Evolutionary conservation across 345 rosid species (phyloP), one percentile per base, ranked within the genome.

Genomic region (Turritis glabra): DNA sequence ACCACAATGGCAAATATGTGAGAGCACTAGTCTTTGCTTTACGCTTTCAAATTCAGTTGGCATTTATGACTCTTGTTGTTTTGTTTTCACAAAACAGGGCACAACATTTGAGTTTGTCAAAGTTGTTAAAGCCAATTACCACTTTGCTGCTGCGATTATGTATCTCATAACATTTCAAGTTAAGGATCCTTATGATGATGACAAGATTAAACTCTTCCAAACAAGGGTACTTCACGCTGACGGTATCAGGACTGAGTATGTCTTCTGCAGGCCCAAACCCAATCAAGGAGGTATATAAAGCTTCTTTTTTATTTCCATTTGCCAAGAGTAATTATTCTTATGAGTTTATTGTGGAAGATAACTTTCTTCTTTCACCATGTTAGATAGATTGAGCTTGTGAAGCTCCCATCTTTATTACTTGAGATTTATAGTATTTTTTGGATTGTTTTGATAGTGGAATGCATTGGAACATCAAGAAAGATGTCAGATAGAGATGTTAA

Each of bases 151-250:
- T 30, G 66, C 44, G 2, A 8, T 71, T 0, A 71, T 71, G 67
- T 58, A 6, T 33, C 75, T 71, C 48, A 59, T 71, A 59, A 71
- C 75, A 7, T 59, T 47, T 43, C 9, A 71, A 46, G 75, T 59
- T 2, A 11, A 11, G n/a, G 67, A 71, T 59, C 75, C 58, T 46
- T 59, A n/a, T 17, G 75, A 71, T n/a, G n/a, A n/a, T 59, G 48
- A 13, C 3, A 3, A 1, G 47, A 22, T 59, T 3, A 71, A 71
- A 33, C 17, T 5, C 22, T 71, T 71, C 19, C 67, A 35, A 47
- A 12, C 75, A 47, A 47, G 67, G 12, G 50, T 71, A 5, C 67
- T 13, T 19, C 18, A 71, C 19, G 10, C 8, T 41, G 5, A 41
- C 17, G 1, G 15, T 15, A 41, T 14, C 14, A 30, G 43, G 3